A percentile compares a stretch with the other conserved stretches of the same genome.
Evolutionary conservation across 805 yeast genomes (phyloP).

Genomic region (Jamesozyma rosinii): DNA sequence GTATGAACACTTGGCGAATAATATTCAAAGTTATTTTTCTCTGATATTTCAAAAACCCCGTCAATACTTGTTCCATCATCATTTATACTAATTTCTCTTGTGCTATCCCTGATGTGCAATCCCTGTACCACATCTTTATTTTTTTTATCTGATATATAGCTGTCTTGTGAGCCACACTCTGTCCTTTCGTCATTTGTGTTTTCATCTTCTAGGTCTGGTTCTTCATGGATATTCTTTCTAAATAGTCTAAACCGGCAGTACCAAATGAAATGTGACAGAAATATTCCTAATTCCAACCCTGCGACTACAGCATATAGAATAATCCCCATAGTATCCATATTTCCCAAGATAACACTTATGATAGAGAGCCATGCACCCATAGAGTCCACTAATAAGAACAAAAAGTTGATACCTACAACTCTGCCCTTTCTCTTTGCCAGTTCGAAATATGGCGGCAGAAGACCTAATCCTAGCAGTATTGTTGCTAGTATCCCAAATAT

Average conservation of each 20-base stretch:
- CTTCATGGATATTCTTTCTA: conserved; percentile 2
- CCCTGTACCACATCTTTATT: too few relatives aligned
- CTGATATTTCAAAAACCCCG: background rate
- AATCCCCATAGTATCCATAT: conserved; percentile 70
- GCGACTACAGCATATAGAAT: conserved; percentile 67
- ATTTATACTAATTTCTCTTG: background rate
- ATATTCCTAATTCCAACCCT: conserved; percentile 67
- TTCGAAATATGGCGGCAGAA: conserved; percentile 85
- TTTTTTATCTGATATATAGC: too few relatives aligned
- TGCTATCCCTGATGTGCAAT: too few relatives aligned
- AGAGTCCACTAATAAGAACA: conserved; percentile 67
- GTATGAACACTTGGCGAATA: conserved; percentile 5
- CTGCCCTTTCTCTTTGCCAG: conserved; percentile 68
- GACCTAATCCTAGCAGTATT: conserved; percentile 62
- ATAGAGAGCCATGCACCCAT: conserved; percentile 76
- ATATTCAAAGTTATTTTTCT: background rate
- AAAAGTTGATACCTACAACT: conserved; percentile 82
- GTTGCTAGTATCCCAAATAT: conserved; percentile 77
- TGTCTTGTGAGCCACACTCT: too few relatives aligned
- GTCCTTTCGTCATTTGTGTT: background rate
- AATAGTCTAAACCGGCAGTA: conserved; percentile 35
- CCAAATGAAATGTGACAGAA: conserved; percentile 66
- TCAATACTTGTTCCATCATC: background rate
- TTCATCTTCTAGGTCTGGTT: background rate
- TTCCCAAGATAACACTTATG: conserved; percentile 50